A percentile compares a stretch with the other conserved stretches of the same genome.
phyloP scores from a whole-genome alignment of 495 filamentous ascomycete genomes.

The Aspergillus mulundensis region DNA sequence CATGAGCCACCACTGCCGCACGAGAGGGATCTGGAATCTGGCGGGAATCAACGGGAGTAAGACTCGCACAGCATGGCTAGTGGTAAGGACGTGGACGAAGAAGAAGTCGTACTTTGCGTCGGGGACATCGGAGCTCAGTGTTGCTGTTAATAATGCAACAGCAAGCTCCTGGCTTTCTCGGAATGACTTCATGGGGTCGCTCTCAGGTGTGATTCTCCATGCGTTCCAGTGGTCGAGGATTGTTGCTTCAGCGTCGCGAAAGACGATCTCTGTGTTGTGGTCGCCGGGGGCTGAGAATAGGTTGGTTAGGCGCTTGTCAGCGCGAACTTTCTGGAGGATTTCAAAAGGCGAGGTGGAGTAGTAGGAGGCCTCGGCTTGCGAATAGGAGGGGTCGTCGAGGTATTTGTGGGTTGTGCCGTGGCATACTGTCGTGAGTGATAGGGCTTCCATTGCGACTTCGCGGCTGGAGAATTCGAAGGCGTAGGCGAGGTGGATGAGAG shows the following conservation, averaged over 20 bases:
- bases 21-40: conserved; percentile 65
- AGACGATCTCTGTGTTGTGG: conserved; percentile 62
- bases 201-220: conserved; percentile 53
- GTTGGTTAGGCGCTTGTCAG: conserved; percentile 49
- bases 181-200: conserved; percentile 63
- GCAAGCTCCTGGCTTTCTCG: conserved; percentile 73
- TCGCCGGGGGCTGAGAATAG: conserved; percentile 56
- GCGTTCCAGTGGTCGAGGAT: conserved; percentile 85
- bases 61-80: conserved; percentile 81
- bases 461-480: conserved; percentile 77
- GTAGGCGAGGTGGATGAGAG: conserved; percentile 84
- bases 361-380: conserved; percentile 45
- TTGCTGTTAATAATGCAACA: conserved; percentile 64
- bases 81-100: conserved; percentile 73
- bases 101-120: conserved; percentile 72
- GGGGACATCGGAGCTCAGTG: conserved; percentile 28
- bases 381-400: conserved; percentile 65
- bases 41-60: conserved; percentile 73
- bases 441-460: conserved; percentile 79
- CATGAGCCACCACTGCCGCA: conserved; percentile 86
- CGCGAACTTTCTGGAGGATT: conserved; percentile 56
- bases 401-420: conserved; percentile 78
- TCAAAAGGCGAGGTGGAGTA: conserved; percentile 56
- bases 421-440: conserved; percentile 64
- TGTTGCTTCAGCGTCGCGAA: conserved; percentile 62